Evolutionary conservation across 1,284 basidiomycete genomes (phyloP), one percentile per base, ranked within the genome.

Genomic region (Sporisorium exsertum): DNA sequence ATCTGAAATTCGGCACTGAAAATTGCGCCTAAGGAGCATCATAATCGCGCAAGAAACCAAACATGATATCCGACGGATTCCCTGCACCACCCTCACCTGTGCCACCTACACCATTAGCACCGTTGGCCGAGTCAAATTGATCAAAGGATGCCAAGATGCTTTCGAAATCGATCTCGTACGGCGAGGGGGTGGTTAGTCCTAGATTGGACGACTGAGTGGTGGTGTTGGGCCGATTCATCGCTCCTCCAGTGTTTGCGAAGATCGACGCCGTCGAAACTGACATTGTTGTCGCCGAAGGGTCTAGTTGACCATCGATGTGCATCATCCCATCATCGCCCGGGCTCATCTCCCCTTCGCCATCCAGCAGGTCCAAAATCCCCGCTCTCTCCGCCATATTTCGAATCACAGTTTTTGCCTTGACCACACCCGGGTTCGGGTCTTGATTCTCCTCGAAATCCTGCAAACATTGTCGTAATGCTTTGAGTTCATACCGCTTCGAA

Each of bases 101-200:
- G 46, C 51, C 51, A 2, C 47, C 56, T 6, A 8, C 20, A 0
- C 42, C 56, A 1, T 33, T n/a, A n/a, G n/a, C 33, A 16, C 45
- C 63, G 18, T 42, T 35, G 9, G 63, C n/a, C 16, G 57, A 24
- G 10, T 66, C 64, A 18, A 66, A 60, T 4, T 58, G 57, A 15
- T 66, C 64, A 20, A 66, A 66, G 9, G 64, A 66, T 15, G 64
- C 51, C 5, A 66, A 53, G n/a, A 66, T 66, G 47, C 50, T 53
- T 20, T 66, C 64, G 18, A 66, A 66, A 33, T 66, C 64, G 22
- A 66, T 60, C 58, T 66, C 64, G 58, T 66, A 66, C 12, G 64
- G 64, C 26, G 58, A 46, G 10, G 58, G 60, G 16, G 40, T 29
- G 26, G 24, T 26, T 22, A 9, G n/a, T n/a, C n/a, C n/a, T n/a